These are phyloP conservation scores for Skeletonema tropicum DNA, from an alignment of 108 stramenopile species.

Conservation along the genomic window DNA sequence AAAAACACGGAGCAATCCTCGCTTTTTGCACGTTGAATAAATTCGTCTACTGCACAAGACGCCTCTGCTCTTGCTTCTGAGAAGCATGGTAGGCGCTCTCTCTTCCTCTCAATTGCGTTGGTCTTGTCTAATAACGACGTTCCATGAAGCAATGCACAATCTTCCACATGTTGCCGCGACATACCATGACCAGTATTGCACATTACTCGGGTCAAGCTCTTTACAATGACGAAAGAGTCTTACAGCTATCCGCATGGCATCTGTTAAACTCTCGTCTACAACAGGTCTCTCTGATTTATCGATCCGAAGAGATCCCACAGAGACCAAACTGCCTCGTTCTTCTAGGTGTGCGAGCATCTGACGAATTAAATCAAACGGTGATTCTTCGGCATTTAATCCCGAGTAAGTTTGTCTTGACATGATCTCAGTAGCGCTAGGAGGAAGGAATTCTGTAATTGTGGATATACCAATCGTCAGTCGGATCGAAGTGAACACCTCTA, in stretches of 20 bases:
- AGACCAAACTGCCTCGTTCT: conserved; percentile 20
- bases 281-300: conserved; percentile 23
- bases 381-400: conserved; percentile 8
- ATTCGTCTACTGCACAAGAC: conserved; percentile 24
- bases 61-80: conserved; percentile 14
- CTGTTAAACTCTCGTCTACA: conserved; percentile 28
- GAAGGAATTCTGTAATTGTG: conserved; percentile 29
- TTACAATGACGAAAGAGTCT: conserved; percentile 27
- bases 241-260: conserved; percentile 28
- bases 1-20: conserved; percentile 43
- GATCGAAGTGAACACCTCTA: conserved; percentile 27
- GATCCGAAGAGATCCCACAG: conserved; percentile 18
- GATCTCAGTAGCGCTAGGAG: conserved; percentile 33
- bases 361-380: conserved; percentile 43
- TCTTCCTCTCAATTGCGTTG: neutral
- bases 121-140: neutral
- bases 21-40: conserved; percentile 20
- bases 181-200: conserved; percentile 51
- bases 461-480: conserved; percentile 40
- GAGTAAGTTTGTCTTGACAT: conserved; percentile 30
- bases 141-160: conserved; percentile 43
- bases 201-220: conserved; percentile 26
- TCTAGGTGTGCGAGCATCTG: conserved; percentile 27
- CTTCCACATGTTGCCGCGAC: conserved; percentile 38
- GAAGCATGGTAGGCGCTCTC: conserved; percentile 23